Evolutionary conservation across 352 stramenopile genomes (phyloP).

Genomic region (Phytophthora pisi): DNA sequence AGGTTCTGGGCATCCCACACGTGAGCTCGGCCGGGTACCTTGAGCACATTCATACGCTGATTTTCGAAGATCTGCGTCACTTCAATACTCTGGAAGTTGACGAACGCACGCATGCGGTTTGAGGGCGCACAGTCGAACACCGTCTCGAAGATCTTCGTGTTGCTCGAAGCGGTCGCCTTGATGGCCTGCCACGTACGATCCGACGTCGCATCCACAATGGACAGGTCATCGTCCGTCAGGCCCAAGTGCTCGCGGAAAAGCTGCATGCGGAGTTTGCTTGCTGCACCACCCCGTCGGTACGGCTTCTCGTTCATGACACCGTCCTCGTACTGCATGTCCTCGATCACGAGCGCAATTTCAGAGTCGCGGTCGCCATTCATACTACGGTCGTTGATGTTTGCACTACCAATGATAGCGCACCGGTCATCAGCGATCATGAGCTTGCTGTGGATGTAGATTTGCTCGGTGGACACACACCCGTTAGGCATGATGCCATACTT

Average conservation of each 20-base stretch:
- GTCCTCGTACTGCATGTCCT: conserved; percentile 84
- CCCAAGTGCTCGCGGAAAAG: conserved; percentile 86
- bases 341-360: conserved; percentile 85
- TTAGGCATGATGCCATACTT: conserved; percentile 87
- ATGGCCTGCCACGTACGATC: conserved; percentile 76
- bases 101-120: conserved; percentile 80
- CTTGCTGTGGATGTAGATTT: conserved; percentile 95
- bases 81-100: conserved; percentile 77
- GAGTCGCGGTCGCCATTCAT: conserved; percentile 92
- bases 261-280: conserved; percentile 72
- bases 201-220: conserved; percentile 57
- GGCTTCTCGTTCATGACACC: conserved; percentile 77
- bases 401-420: conserved; percentile 91
- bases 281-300: conserved; percentile 65
- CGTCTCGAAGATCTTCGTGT: conserved; percentile 81
- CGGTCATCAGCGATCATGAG: conserved; percentile 91
- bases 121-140: conserved; percentile 88
- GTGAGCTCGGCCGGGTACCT: conserved; percentile 60
- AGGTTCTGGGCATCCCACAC: conserved; percentile 80
- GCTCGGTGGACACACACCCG: conserved; percentile 78
- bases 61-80: conserved; percentile 90
- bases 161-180: conserved; percentile 54
- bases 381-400: conserved; percentile 96
- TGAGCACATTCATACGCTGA: conserved; percentile 85
- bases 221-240: conserved; percentile 60